These are phyloP conservation scores for Trichocomaceae sp. DNA, from an alignment of 2,329 filamentous ascomycete species.

Conservation along the genomic window DNA sequence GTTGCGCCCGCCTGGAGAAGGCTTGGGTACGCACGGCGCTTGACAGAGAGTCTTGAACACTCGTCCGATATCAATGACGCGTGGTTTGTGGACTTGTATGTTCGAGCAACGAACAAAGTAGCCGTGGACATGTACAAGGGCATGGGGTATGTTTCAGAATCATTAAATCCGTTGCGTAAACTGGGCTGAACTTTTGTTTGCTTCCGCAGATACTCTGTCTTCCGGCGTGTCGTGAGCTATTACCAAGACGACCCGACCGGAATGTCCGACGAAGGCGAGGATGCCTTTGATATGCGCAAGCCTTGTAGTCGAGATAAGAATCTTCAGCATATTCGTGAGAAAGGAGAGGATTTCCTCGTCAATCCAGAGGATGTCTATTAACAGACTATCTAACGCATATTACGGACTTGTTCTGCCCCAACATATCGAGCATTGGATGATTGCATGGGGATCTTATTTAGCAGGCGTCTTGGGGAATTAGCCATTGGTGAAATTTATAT, in stretches of 20 bases:
- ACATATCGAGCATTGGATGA: neutral
- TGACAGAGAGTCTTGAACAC: constrained; percentile 75
- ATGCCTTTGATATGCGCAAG: constrained; percentile 97
- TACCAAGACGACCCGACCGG: constrained; percentile 77
- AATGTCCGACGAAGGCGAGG: constrained; percentile 56
- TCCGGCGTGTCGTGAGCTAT: constrained; percentile 80
- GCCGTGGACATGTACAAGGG: constrained; percentile 84
- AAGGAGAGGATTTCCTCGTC: constrained; percentile 74
- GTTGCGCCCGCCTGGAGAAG: constrained; percentile 81
- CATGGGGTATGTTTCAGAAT: constrained; percentile 58
- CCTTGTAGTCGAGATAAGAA: constrained; percentile 73
- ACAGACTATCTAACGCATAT: neutral
- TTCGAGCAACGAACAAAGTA: constrained; percentile 77
- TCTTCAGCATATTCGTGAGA: constrained; percentile 66
- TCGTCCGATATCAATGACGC: constrained; percentile 73
- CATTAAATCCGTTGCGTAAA: neutral
- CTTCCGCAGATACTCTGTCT: constrained; percentile 62
- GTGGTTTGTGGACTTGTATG: constrained; percentile 95
- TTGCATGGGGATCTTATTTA: neutral
- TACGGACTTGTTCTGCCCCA: too few relatives aligned
- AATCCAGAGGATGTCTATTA: constrained; percentile 70
- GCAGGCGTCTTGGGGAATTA: neutral
- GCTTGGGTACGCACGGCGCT: constrained; percentile 75
- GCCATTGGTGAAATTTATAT: neutral
- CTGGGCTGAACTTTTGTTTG: neutral